Evolutionary conservation across 768 basidiomycete species (phyloP).

Genomic region (Saitozyma sp.): DNA sequence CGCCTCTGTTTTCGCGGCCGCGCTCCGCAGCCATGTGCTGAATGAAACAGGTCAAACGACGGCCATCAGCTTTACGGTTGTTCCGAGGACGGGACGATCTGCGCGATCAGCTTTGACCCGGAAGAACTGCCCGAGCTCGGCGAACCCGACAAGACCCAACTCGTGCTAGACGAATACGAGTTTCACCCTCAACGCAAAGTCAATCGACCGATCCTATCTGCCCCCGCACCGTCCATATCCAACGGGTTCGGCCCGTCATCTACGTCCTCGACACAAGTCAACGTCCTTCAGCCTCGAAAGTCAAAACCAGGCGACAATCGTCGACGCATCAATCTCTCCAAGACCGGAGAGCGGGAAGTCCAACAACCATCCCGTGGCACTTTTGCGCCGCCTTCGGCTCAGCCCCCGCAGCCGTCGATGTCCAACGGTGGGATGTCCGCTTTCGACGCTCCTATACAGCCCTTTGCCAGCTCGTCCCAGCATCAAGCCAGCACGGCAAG

Average conservation of each 20-base stretch:
- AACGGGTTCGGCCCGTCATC: slow-evolving; percentile 29
- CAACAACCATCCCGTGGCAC: slow-evolving; percentile 6
- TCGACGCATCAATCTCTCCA: slow-evolving; percentile 22
- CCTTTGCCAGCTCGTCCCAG: slow-evolving; percentile 27
- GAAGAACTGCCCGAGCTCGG: slow-evolving; percentile 49
- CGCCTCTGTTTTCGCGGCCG: neutral
- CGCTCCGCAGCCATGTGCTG: neutral
- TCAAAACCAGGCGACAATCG: slow-evolving; percentile 24
- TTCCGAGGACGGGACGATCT: slow-evolving; percentile 93
- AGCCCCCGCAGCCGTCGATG: slow-evolving; percentile 4
- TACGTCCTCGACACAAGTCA: slow-evolving; percentile 30
- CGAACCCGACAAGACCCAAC: slow-evolving; percentile 56
- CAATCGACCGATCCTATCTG: slow-evolving; percentile 6
- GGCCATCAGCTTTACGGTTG: slow-evolving; percentile 89
- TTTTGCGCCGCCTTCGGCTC: slow-evolving; percentile 10
- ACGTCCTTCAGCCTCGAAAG: slow-evolving; percentile 41
- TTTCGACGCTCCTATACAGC: slow-evolving; percentile 44
- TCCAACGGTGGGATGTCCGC: slow-evolving; percentile 9
- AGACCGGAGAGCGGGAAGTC: slow-evolving; percentile 1
- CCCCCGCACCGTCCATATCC: slow-evolving; percentile 5
- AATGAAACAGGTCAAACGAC: slow-evolving; percentile 73
- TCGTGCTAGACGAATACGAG: slow-evolving; percentile 34
- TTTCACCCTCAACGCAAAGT: slow-evolving; percentile 25
- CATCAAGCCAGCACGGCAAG: slow-evolving; percentile 32
- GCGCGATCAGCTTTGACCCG: slow-evolving; percentile 75